Evolutionary conservation across 179 eudicot species (phyloP).

Genomic region (Beta lomatogona): DNA sequence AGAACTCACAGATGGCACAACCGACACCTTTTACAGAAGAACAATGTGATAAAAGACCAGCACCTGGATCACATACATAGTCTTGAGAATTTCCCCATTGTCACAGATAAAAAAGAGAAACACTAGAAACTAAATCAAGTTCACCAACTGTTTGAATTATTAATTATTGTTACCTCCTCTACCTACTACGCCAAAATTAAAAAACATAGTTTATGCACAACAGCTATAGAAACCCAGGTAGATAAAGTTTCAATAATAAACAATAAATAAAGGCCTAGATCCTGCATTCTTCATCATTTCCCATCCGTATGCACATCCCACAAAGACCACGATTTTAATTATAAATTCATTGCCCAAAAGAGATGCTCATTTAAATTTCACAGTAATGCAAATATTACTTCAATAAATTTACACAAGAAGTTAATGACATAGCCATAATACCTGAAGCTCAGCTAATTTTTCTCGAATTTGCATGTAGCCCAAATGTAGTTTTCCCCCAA

Average conservation of each 20-base stretch:
- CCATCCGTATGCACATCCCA: background rate
- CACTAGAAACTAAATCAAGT: background rate
- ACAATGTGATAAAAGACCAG: conserved; percentile 63
- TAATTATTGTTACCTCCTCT: conserved; percentile 12
- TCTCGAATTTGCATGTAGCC: conserved; percentile 99
- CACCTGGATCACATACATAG: conserved; percentile 69
- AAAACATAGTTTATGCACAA: background rate
- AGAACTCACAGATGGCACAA: conserved; percentile 85
- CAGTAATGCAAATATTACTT: background rate
- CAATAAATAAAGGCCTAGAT: too few relatives aligned
- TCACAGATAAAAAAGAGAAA: conserved; percentile 24
- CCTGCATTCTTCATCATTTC: background rate
- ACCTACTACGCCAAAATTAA: conserved; percentile 4
- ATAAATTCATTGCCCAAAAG: conserved; percentile 1
- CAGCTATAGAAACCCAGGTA: too few relatives aligned
- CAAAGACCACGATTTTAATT: background rate
- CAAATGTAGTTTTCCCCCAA: conserved; percentile 97
- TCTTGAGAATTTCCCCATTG: conserved; percentile 29
- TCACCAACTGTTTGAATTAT: background rate
- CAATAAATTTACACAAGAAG: background rate
- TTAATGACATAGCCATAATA: conserved; percentile 26
- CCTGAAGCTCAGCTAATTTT: conserved; percentile 92
- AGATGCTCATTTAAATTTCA: background rate
- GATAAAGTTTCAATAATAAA: too few relatives aligned
- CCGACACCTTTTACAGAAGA: conserved; percentile 74